Percentiles rank a stretch among this genome's conserved stretches.
These are phyloP conservation scores for Plasmodium knowlesi DNA, from an alignment of 169 alveolate species.

Conservation along the genomic window DNA sequence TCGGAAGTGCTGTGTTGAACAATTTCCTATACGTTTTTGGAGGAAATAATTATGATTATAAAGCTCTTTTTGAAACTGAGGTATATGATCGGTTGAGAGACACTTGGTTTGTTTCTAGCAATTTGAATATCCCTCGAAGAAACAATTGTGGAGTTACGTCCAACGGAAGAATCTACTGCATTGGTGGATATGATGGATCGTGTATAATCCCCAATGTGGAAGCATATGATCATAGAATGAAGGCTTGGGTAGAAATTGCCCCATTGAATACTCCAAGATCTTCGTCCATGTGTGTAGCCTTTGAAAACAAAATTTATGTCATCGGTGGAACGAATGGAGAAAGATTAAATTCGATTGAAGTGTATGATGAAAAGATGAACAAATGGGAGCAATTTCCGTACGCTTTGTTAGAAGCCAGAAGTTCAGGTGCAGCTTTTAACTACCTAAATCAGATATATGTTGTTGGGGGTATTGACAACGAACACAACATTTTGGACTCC, in stretches of 20 bases:
- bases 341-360: conserved; percentile 88
- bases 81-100: conserved; percentile 91
- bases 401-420: conserved; percentile 88
- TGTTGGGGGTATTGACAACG: conserved; percentile 89
- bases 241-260: conserved; percentile 87
- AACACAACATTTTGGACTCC: conserved; percentile 82
- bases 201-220: conserved; percentile 86
- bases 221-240: conserved; percentile 89
- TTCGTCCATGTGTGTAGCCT: conserved; percentile 86
- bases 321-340: conserved; percentile 91
- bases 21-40: conserved; percentile 90
- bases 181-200: conserved; percentile 91
- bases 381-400: conserved; percentile 87
- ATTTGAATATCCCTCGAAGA: conserved; percentile 87
- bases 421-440: conserved; percentile 89
- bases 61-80: conserved; percentile 93
- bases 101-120: conserved; percentile 86
- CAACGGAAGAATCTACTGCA: conserved; percentile 79
- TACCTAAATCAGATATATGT: conserved; percentile 82
- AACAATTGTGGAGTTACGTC: conserved; percentile 84
- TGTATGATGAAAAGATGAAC: conserved; percentile 89
- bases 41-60: conserved; percentile 92
- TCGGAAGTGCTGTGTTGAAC: conserved; percentile 86
- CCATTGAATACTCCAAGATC: conserved; percentile 90
- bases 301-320: conserved; percentile 84